A percentile compares a stretch with the other conserved stretches of the same genome.
Conservation (phyloP, 2,329 filamentous ascomycete genomes). For the Canariomyces notabilis region DNA sequence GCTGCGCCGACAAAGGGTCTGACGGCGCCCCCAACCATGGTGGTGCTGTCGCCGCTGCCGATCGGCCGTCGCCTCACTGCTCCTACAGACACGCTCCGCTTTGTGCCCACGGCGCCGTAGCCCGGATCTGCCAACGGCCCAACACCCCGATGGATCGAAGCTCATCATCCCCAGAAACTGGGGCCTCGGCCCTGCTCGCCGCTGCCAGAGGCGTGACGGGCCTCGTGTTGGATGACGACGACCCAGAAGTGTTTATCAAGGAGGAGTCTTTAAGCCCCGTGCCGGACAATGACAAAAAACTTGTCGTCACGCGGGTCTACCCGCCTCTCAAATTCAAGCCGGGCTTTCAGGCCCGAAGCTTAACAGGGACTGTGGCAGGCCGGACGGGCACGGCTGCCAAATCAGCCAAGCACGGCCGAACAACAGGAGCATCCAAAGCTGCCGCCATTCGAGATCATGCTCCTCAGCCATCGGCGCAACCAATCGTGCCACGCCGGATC, state of each 20-base stretch:
- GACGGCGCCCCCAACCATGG: slow-evolving; percentile 8
- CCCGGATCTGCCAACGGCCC: background rate
- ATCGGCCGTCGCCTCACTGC: slow-evolving; percentile 12
- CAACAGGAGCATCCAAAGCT: background rate
- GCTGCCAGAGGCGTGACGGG: slow-evolving; percentile 16
- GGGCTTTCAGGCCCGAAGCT: background rate
- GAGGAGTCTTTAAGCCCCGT: slow-evolving; percentile 14
- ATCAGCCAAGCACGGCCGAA: slow-evolving; percentile 1
- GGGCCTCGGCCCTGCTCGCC: slow-evolving; percentile 14
- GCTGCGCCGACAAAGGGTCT: background rate
- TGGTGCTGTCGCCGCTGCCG: slow-evolving; percentile 10
- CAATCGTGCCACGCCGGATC: slow-evolving; percentile 18
- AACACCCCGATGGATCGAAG: slow-evolving; percentile 3
- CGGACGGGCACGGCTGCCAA: slow-evolving; percentile 1
- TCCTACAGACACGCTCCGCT: background rate
- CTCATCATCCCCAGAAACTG: slow-evolving; percentile 3
- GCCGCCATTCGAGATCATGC: background rate
- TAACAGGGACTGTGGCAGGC: background rate
- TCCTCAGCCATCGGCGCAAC: slow-evolving; percentile 7
- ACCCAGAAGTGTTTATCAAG: slow-evolving; percentile 11
- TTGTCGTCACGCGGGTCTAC: background rate
- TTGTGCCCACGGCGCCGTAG: slow-evolving; percentile 1
- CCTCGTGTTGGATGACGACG: slow-evolving; percentile 13
- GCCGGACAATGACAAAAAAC: slow-evolving; percentile 1
- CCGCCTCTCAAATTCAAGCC: slow-evolving; percentile 12